Evolutionary conservation across 305 asterid genomes (phyloP).

Genomic region (Fraxinus floribunda): DNA sequence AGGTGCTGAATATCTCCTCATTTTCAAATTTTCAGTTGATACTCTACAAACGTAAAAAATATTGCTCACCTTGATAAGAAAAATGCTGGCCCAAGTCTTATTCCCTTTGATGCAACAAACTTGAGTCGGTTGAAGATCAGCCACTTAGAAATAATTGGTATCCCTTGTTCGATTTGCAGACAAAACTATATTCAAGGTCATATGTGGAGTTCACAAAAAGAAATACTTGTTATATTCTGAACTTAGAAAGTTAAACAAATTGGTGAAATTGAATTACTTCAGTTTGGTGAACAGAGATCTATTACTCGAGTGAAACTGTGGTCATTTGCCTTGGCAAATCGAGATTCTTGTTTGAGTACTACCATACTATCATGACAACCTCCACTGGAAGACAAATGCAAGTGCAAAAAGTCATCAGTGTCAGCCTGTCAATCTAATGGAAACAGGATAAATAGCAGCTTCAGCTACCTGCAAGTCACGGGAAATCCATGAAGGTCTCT

Average conservation of each 20-base stretch:
- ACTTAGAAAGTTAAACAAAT: constrained; percentile 10
- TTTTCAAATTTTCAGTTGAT: not conserved
- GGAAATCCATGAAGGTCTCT: constrained; percentile 91
- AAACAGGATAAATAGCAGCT: constrained; percentile 22
- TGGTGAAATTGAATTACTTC: not conserved
- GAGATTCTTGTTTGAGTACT: constrained; percentile 86
- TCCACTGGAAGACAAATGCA: constrained; percentile 58
- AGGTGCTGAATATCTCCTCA: constrained; percentile 1
- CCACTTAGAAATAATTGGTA: constrained; percentile 91
- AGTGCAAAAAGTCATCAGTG: constrained; percentile 19
- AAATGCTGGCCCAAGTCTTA: constrained; percentile 82
- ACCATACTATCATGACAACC: constrained; percentile 84
- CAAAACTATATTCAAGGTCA: constrained; percentile 60
- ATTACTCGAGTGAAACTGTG: constrained; percentile 75
- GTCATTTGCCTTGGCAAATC: constrained; percentile 76
- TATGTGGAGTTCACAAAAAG: constrained; percentile 18
- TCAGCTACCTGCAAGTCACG: constrained; percentile 80
- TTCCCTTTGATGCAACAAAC: constrained; percentile 80
- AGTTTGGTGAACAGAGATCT: constrained; percentile 22
- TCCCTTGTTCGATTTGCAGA: constrained; percentile 92
- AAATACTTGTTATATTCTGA: constrained; percentile 22
- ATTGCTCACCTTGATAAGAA: constrained; percentile 63
- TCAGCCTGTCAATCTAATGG: constrained; percentile 17
- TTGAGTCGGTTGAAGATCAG: constrained; percentile 85
- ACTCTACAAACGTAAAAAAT: constrained; percentile 7